Evolutionary conservation across 345 rosid species (phyloP).

Genomic region (Gossypium raimondii): DNA sequence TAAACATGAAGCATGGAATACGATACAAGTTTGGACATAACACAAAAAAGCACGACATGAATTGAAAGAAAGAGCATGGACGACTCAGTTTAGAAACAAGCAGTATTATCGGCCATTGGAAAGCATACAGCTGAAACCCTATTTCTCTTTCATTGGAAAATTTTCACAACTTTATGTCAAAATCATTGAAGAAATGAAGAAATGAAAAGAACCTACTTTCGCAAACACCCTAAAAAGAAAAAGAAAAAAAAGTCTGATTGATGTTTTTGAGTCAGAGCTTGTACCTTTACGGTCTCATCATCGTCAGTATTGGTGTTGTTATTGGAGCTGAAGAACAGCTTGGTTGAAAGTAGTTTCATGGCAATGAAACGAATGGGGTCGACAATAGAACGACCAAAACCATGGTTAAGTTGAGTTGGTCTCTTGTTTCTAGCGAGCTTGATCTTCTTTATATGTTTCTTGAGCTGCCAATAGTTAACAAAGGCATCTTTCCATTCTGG

Average conservation of each 20-base stretch:
- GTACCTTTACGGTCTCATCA: conserved; percentile 60
- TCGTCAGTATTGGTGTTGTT: neutral
- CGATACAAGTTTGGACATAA: no score
- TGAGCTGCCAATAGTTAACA: conserved; percentile 82
- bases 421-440: conserved; percentile 46
- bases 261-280: neutral
- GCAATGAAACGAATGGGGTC: conserved; percentile 50
- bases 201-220: neutral
- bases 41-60: no score
- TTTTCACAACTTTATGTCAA: neutral
- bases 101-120: neutral
- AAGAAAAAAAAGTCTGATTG: no score
- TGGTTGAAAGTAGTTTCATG: conserved; percentile 22
- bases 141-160: neutral
- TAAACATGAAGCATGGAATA: no score
- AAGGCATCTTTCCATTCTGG: conserved; percentile 99
- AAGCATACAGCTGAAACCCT: neutral
- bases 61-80: neutral
- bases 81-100: neutral
- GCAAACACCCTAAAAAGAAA: no score
- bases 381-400: conserved; percentile 51
- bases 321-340: conserved; percentile 13
- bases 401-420: conserved; percentile 27
- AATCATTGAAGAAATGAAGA: neutral
- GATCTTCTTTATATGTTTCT: conserved; percentile 80